Base-by-base conservation (phyloP, 1,284 basidiomycete genomes). In the Mycena sp. region DNA sequence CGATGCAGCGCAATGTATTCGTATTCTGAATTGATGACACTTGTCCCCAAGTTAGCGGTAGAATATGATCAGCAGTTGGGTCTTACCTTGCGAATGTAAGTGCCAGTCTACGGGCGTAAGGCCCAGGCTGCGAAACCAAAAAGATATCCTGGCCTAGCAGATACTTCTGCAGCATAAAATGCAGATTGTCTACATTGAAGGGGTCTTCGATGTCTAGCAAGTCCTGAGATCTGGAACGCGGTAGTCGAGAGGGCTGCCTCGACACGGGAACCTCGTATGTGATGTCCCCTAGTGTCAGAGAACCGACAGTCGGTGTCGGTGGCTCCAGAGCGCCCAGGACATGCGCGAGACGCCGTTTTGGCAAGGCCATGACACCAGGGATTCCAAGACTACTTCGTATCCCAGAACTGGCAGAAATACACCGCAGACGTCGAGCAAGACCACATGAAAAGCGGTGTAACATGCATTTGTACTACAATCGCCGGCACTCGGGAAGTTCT, bases 71-170 rank as follows among this genome's bases (percentile, higher is more conserved):
- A 44, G 1, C n/a, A 35, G 48, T 17, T 26, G 23, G 26, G 6
- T n/a, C 81, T 65, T 63, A 86, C 87, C 83, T 85, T 26, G 86
- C 87, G 74, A 89, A 89, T 7, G 86, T 87, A 75, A 89, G 72
- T 1, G 85, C 86, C 43, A 89, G 73, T 37, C 86, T 74, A 28
- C 87, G 77, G 9, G 87, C 87, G 73, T 89, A 90, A 2, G 87
- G 86, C 0, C 88, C 87, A 0, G 87, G 87, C 68, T 89, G 87
- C 0, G 85, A 85, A 1, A 89, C 76, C 19, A 89, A 74, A 72
- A 89, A 90, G 5, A 88, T 76, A 71, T 90, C 87, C 71, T 90
- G 87, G 3, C 86, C 87, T 1, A 90, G 79, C n/a, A 89, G 70
- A 72, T 85, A 86, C 71, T 89, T 89, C 77, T 90, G 87, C 67